These are phyloP conservation scores for Simplicillium aogashimaense DNA, from an alignment of 2,329 filamentous ascomycete genomes.

Conservation along the genomic window DNA sequence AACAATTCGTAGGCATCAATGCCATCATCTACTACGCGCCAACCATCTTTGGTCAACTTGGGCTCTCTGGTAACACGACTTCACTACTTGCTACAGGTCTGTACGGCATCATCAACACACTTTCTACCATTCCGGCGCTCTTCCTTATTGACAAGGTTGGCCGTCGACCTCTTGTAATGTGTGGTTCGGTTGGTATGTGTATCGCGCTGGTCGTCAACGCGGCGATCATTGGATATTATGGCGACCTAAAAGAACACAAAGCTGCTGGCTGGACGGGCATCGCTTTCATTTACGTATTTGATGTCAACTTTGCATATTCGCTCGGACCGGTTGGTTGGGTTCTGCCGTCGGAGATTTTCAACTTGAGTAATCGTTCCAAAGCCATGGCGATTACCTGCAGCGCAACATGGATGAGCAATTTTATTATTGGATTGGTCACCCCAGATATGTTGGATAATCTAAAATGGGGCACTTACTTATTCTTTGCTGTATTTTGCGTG, in stretches of 20 bases:
- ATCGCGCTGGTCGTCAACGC: slow-evolving; percentile 45
- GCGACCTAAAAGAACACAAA: slow-evolving; percentile 23
- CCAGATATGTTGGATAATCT: slow-evolving; percentile 41
- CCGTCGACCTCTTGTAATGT: slow-evolving; percentile 53
- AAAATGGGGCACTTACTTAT: slow-evolving; percentile 44
- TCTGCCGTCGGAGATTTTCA: slow-evolving; percentile 55
- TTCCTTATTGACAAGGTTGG: slow-evolving; percentile 47
- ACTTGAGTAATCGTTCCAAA: slow-evolving; percentile 45
- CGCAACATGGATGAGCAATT: slow-evolving; percentile 29
- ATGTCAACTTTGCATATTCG: slow-evolving; percentile 54
- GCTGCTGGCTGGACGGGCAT: slow-evolving; percentile 46
- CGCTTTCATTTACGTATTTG: slow-evolving; percentile 54
- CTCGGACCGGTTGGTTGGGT: slow-evolving; percentile 57
- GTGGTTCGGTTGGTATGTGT: slow-evolving; percentile 54
- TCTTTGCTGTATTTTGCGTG: slow-evolving; percentile 46
- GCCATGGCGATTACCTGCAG: slow-evolving; percentile 46
- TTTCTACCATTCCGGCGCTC: slow-evolving; percentile 31
- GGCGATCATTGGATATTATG: slow-evolving; percentile 36
- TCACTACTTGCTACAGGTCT: slow-evolving; percentile 46
- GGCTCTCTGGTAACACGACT: slow-evolving; percentile 30
- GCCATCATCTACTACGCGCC: slow-evolving; percentile 39
- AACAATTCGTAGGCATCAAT: slow-evolving; percentile 37
- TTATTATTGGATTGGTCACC: slow-evolving; percentile 23
- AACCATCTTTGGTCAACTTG: slow-evolving; percentile 32
- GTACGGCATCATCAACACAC: slow-evolving; percentile 43